Evolutionary conservation across 148 eudicot species (phyloP).

Genomic region (Amaranthus palmeri): DNA sequence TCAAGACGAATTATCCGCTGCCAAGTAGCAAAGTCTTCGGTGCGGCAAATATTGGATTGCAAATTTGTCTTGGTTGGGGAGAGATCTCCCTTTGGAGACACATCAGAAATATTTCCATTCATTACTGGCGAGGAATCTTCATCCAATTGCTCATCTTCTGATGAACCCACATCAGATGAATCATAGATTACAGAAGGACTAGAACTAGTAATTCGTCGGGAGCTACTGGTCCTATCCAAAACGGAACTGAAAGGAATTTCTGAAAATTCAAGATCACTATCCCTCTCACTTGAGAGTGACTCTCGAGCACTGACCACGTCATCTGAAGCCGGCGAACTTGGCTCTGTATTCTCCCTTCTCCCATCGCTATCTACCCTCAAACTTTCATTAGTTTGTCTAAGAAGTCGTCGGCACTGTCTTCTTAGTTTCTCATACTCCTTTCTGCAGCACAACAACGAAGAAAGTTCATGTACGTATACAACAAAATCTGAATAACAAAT

Average conservation of each 20-base stretch:
- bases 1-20: constrained; percentile 93
- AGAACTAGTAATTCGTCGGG: constrained; percentile 34
- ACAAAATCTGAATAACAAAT: not conserved
- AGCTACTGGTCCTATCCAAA: constrained; percentile 39
- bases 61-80: constrained; percentile 40
- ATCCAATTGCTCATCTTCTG: constrained; percentile 61
- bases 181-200: constrained; percentile 45
- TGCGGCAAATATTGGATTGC: constrained; percentile 30
- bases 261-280: constrained; percentile 40
- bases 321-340: constrained; percentile 64
- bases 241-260: constrained; percentile 31
- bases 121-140: constrained; percentile 41
- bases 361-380: constrained; percentile 30
- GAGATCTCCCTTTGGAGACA: constrained; percentile 31
- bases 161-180: constrained; percentile 68
- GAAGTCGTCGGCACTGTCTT: constrained; percentile 59
- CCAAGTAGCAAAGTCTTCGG: constrained; percentile 86
- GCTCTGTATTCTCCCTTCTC: constrained; percentile 30
- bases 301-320: constrained; percentile 79
- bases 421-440: constrained; percentile 85
- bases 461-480: not conserved
- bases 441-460: constrained; percentile 34
- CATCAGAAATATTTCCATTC: constrained; percentile 36
- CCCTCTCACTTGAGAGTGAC: constrained; percentile 73
- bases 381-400: constrained; percentile 37